Evolutionary conservation across 2,329 filamentous ascomycete species (phyloP).

Genomic region (Colletotrichum scovillei): DNA sequence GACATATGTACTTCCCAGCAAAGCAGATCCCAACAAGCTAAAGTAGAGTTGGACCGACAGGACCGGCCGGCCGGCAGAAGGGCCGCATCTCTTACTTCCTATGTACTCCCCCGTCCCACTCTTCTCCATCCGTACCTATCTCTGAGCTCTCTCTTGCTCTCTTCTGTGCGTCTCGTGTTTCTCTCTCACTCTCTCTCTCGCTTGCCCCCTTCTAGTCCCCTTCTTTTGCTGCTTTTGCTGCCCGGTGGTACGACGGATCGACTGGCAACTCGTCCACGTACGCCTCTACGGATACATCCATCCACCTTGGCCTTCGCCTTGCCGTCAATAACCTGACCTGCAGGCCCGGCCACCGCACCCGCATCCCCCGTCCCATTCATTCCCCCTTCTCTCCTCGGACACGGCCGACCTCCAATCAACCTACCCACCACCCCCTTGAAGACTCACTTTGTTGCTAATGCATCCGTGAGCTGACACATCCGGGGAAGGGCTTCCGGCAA

Average conservation of each 20-base stretch:
- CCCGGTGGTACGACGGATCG: background rate
- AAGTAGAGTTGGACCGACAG: constrained; percentile 1
- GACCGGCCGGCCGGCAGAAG: background rate
- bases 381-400: constrained; percentile 14
- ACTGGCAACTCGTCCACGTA: constrained; percentile 1
- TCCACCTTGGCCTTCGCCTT: background rate
- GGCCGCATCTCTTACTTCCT: background rate
- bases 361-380: constrained; percentile 17
- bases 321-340: background rate
- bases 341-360: constrained; percentile 15
- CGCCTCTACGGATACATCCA: background rate
- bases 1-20: background rate
- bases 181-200: background rate
- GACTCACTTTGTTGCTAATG: constrained; percentile 29
- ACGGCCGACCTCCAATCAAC: constrained; percentile 24
- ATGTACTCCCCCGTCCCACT: background rate
- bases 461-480: constrained; percentile 36
- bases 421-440: constrained; percentile 22
- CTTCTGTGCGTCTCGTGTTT: background rate
- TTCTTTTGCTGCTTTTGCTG: background rate
- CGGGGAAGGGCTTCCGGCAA: constrained; percentile 35
- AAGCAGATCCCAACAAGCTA: background rate
- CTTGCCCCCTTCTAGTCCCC: background rate
- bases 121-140: background rate
- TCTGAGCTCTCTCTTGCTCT: background rate